A percentile compares a stretch with the other conserved stretches of the same genome.
These are phyloP conservation scores for Moesziomyces antarcticus DNA, from an alignment of 1,284 basidiomycete genomes.

Conservation along the genomic window DNA sequence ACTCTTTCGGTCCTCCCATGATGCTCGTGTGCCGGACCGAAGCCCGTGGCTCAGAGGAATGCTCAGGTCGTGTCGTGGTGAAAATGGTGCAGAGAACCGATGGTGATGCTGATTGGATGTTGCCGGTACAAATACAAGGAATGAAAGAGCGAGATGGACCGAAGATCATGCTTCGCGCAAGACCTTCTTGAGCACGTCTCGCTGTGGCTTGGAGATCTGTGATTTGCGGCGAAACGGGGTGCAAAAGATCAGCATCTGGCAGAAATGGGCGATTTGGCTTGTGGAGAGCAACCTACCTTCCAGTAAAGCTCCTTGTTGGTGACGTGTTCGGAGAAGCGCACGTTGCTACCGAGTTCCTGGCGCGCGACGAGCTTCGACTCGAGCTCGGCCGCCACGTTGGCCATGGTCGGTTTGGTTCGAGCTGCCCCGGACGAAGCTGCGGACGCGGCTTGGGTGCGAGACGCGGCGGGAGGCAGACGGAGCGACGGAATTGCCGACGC, in stretches of 20 bases:
- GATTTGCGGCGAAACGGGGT: not conserved
- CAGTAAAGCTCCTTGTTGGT: constrained; percentile 50
- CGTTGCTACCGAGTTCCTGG: constrained; percentile 35
- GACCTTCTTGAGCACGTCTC: constrained; percentile 44
- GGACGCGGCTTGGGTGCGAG: constrained; percentile 8
- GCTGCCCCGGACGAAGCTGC: not conserved
- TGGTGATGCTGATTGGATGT: constrained; percentile 2
- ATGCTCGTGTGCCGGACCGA: too few species aligned
- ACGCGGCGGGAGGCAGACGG: constrained; percentile 25
- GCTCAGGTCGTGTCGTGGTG: not conserved
- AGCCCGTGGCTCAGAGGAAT: not conserved
- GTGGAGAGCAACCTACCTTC: constrained; percentile 36
- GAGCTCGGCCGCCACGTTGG: constrained; percentile 34
- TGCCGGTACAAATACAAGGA: constrained; percentile 40
- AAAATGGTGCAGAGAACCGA: not conserved
- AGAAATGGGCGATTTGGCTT: not conserved
- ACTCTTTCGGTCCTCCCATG: not conserved
- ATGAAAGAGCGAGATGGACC: too few species aligned
- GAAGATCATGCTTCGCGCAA: constrained; percentile 30
- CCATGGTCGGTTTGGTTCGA: not conserved
- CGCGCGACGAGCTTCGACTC: constrained; percentile 21
- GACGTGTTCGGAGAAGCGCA: constrained; percentile 42
- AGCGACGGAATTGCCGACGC: constrained; percentile 25
- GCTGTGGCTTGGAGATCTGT: constrained; percentile 47
- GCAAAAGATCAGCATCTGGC: not conserved